phyloP scores from a whole-genome alignment of 1,284 basidiomycete genomes.

The Neonothopanus nambi region DNA sequence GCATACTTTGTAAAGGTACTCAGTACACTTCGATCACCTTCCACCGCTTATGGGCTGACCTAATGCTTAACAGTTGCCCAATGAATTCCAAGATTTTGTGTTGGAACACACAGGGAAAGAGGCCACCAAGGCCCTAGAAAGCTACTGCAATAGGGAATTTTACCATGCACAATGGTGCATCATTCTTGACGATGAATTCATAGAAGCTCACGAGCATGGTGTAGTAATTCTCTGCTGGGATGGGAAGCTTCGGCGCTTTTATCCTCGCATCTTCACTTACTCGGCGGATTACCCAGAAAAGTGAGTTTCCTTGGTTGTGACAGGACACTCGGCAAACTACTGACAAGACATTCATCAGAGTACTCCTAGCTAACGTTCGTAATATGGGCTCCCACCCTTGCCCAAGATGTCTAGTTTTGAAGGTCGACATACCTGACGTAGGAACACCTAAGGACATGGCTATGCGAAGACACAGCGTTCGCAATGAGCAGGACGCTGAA shows the following conservation, averaged over 20 bases:
- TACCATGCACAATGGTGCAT: constrained; percentile 33
- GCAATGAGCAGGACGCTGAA: not conserved
- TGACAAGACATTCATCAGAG: constrained; percentile 21
- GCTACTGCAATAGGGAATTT: constrained; percentile 32
- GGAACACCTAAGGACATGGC: not conserved
- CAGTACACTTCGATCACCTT: constrained; percentile 24
- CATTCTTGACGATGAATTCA: constrained; percentile 25
- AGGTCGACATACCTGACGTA: constrained; percentile 4
- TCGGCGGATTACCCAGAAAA: constrained; percentile 43
- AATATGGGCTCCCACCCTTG: constrained; percentile 27
- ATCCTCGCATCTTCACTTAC: constrained; percentile 35
- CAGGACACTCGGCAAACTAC: too few relatives aligned
- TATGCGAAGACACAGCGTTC: not conserved
- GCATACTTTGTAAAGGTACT: too few relatives aligned
- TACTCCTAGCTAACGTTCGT: constrained; percentile 29
- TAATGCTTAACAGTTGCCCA: constrained; percentile 23
- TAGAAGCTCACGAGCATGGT: constrained; percentile 32
- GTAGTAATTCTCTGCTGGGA: constrained; percentile 30
- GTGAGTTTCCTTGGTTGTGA: constrained; percentile 23
- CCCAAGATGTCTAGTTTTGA: constrained; percentile 26
- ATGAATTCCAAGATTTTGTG: constrained; percentile 12
- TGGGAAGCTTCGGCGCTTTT: constrained; percentile 29
- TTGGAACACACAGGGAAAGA: constrained; percentile 9
- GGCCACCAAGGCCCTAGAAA: constrained; percentile 19
- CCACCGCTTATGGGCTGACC: constrained; percentile 17